phyloP scores from a whole-genome alignment of 225 moss, liverwort and hornwort species.

The Lunularia cruciata region DNA sequence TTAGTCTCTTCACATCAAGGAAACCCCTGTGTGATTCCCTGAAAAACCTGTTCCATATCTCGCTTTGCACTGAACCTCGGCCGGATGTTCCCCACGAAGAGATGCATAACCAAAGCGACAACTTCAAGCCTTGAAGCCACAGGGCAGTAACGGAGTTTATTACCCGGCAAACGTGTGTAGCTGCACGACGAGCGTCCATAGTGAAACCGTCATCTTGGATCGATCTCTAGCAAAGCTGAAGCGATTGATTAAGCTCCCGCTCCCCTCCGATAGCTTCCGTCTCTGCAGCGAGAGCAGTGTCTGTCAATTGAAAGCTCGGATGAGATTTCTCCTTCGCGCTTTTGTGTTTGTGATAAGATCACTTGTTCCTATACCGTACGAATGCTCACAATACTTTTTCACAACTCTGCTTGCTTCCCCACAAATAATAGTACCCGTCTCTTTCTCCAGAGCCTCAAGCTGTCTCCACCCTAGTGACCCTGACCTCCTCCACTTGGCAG shows the following conservation, averaged over 20 bases:
- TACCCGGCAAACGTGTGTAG: slow-evolving; percentile 35
- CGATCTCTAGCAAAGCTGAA: background rate
- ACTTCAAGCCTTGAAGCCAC: background rate
- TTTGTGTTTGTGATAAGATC: no score
- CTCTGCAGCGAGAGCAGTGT: background rate
- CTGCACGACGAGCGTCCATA: slow-evolving; percentile 34
- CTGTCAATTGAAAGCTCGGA: background rate
- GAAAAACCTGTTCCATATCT: background rate
- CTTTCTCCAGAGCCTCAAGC: background rate
- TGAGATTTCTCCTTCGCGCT: no score
- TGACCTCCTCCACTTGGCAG: slow-evolving; percentile 22
- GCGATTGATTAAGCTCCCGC: background rate
- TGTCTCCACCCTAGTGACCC: background rate
- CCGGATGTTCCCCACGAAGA: no score
- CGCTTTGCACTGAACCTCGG: background rate
- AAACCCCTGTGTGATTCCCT: background rate
- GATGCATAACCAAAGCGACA: background rate
- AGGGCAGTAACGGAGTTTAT: background rate
- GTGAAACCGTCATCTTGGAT: slow-evolving; percentile 18
- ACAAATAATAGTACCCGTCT: background rate
- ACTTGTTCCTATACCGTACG: background rate
- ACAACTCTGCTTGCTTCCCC: background rate
- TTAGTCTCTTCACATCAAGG: no score
- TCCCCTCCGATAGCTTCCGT: background rate
- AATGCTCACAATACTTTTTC: background rate